These are phyloP conservation scores for Beauveria rudraprayagi DNA, from an alignment of 2,329 filamentous ascomycete species.

Conservation along the genomic window DNA sequence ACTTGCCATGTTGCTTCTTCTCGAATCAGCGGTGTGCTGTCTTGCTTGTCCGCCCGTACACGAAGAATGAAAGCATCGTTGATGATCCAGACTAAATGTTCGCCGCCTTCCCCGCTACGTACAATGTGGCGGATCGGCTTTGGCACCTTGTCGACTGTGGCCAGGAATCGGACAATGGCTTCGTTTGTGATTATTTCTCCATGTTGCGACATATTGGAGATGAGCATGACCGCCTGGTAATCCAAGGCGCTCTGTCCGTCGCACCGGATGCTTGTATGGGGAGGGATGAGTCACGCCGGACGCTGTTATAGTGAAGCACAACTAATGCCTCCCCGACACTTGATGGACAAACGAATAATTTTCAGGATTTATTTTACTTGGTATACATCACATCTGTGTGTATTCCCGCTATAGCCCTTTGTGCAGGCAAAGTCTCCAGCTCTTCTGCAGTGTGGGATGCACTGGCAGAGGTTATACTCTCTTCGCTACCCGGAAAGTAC, in stretches of 20 bases:
- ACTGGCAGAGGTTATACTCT: background rate
- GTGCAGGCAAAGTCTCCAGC: slow-evolving; percentile 7
- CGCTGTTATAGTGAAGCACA: background rate
- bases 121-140: background rate
- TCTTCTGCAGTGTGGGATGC: slow-evolving; percentile 7
- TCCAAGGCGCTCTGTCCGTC: background rate
- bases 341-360: background rate
- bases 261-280: background rate
- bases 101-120: slow-evolving; percentile 8
- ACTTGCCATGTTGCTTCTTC: background rate
- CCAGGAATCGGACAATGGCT: background rate
- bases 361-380: background rate
- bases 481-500: slow-evolving; percentile 27
- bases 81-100: slow-evolving; percentile 7
- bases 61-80: slow-evolving; percentile 4
- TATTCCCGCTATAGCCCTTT: background rate
- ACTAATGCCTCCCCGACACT: background rate
- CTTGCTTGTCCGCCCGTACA: background rate
- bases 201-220: background rate
- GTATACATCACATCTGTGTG: background rate
- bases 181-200: background rate
- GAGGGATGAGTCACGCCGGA: background rate
- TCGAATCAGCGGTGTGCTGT: background rate
- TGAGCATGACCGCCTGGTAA: background rate
- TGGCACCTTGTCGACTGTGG: background rate